Evolutionary conservation across 2,329 filamentous ascomycete genomes (phyloP).

Genomic region (Colletotrichum cordylinicola): DNA sequence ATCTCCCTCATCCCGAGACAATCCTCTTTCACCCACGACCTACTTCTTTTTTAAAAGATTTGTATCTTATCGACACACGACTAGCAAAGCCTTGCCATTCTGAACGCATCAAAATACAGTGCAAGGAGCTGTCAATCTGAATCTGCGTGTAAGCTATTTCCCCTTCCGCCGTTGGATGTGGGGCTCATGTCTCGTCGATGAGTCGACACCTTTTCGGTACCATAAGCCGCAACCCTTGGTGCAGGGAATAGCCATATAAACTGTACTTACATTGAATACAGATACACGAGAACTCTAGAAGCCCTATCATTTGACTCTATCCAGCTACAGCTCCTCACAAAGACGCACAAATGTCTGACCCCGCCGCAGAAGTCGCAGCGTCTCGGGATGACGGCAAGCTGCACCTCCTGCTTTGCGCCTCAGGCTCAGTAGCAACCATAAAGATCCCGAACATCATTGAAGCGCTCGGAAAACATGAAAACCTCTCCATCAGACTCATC

Average conservation of each 20-base stretch:
- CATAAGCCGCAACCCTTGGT: not conserved
- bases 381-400: slow-evolving; percentile 16
- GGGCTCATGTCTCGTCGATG: not conserved
- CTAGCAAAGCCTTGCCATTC: not conserved
- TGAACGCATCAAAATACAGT: not conserved
- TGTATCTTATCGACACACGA: not conserved
- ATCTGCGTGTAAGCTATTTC: too few species aligned
- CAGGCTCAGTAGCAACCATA: slow-evolving; percentile 67
- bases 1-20: not conserved
- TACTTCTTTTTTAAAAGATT: not conserved
- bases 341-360: not conserved
- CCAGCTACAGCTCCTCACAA: not conserved
- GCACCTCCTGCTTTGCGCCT: slow-evolving; percentile 9
- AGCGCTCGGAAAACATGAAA: slow-evolving; percentile 56
- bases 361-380: slow-evolving; percentile 17
- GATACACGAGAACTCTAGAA: not conserved
- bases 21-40: not conserved
- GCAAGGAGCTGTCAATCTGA: too few species aligned
- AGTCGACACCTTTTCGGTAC: not conserved
- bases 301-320: not conserved
- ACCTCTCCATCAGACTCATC: slow-evolving; percentile 83
- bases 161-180: not conserved
- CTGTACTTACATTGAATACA: not conserved
- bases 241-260: not conserved
- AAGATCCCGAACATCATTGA: slow-evolving; percentile 75